A percentile compares a stretch with the other conserved stretches of the same genome.
phyloP scores from a whole-genome alignment of 495 filamentous ascomycete genomes.

The Podospora pseudocomata region DNA sequence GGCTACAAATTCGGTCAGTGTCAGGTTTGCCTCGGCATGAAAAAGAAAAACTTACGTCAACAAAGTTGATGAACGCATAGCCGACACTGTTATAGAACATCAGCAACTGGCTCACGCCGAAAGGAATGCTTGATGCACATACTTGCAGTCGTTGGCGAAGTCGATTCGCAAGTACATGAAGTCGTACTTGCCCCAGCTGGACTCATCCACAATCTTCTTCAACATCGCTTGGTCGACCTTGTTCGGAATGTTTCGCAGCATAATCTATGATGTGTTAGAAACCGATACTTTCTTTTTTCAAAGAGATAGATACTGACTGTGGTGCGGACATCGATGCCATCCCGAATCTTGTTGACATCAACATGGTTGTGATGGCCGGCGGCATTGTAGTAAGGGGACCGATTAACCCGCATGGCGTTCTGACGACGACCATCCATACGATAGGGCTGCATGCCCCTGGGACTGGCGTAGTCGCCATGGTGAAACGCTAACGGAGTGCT shows the following conservation, averaged over 20 bases:
- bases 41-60: constrained; percentile 55
- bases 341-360: constrained; percentile 60
- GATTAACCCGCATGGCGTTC: constrained; percentile 37
- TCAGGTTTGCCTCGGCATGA: neutral
- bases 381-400: constrained; percentile 42
- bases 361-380: constrained; percentile 61
- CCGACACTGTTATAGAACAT: constrained; percentile 64
- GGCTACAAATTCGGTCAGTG: constrained; percentile 50
- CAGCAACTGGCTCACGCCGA: constrained; percentile 19
- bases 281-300: neutral
- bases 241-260: constrained; percentile 95
- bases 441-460: constrained; percentile 30
- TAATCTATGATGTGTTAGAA: constrained; percentile 59
- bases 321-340: constrained; percentile 67
- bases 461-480: constrained; percentile 29
- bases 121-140: constrained; percentile 31
- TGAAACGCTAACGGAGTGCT: constrained; percentile 32
- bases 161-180: constrained; percentile 96
- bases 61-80: constrained; percentile 97
- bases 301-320: constrained; percentile 52
- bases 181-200: constrained; percentile 77
- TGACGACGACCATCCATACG: constrained; percentile 38
- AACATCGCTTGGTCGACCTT: constrained; percentile 78
- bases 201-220: constrained; percentile 74
- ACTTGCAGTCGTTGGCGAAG: constrained; percentile 88